These are phyloP conservation scores for Hypericum androsaemum DNA, from an alignment of 345 rosid species.

Conservation along the genomic window DNA sequence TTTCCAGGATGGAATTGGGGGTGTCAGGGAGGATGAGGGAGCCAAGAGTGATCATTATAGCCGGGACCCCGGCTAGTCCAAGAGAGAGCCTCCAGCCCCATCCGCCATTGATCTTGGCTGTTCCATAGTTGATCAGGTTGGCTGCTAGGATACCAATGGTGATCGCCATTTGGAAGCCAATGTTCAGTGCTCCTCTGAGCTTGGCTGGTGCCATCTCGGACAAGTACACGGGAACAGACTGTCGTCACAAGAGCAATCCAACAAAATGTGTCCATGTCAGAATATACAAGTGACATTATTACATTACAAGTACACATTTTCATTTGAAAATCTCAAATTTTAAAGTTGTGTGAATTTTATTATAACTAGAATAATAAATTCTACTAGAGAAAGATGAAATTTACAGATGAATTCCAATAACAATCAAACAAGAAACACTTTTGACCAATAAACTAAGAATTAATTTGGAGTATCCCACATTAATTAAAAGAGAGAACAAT, in stretches of 20 bases:
- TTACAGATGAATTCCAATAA: no score
- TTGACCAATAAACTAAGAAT: no score
- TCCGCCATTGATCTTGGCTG: neutral
- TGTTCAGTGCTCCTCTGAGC: slow-evolving; percentile 4
- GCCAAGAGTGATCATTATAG: slow-evolving; percentile 1
- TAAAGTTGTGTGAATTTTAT: no score
- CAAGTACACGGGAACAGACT: slow-evolving; percentile 8
- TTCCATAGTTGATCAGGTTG: slow-evolving; percentile 4
- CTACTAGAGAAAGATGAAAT: neutral
- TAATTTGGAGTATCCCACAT: no score
- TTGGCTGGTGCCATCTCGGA: slow-evolving; percentile 9
- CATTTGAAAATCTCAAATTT: no score
- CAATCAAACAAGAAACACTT: no score
- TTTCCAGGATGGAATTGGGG: slow-evolving; percentile 5
- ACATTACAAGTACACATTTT: no score
- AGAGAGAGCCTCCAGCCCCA: slow-evolving; percentile 9
- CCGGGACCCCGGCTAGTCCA: slow-evolving; percentile 1
- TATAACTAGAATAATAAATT: neutral
- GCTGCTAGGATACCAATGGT: slow-evolving; percentile 1
- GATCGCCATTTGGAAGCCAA: slow-evolving; percentile 5
- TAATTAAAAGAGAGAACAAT: no score
- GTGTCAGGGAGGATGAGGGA: slow-evolving; percentile 7
- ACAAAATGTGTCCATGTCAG: neutral
- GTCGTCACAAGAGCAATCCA: neutral
- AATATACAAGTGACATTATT: no score